phyloP scores from a whole-genome alignment of 2,329 filamentous ascomycete genomes.

The Claviceps sp. region DNA sequence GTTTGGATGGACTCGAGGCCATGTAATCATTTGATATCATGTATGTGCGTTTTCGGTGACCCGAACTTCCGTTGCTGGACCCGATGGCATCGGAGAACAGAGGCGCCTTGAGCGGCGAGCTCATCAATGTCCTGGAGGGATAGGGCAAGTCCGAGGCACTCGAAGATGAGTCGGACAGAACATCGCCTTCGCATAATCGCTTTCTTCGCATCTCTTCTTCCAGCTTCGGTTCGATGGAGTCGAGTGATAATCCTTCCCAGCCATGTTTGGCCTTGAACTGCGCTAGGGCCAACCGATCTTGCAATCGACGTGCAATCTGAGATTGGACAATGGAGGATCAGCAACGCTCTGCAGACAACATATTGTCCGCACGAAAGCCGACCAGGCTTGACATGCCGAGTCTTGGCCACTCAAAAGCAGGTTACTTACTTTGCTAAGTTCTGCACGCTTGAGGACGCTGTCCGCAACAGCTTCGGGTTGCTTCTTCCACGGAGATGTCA shows the following conservation, averaged over 20 bases:
- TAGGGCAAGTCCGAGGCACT: conserved; percentile 67
- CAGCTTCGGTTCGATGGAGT: conserved; percentile 71
- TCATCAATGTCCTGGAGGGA: conserved; percentile 56
- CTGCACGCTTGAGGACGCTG: conserved; percentile 57
- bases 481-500: conserved; percentile 49
- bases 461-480: conserved; percentile 52
- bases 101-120: conserved; percentile 70
- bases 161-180: conserved; percentile 76
- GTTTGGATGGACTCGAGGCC: conserved; percentile 49
- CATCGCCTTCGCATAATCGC: conserved; percentile 55
- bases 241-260: conserved; percentile 80
- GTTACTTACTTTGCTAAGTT: conserved; percentile 59
- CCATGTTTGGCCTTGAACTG: conserved; percentile 96
- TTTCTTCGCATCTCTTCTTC: conserved; percentile 67
- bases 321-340: not conserved
- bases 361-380: not conserved
- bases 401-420: not conserved
- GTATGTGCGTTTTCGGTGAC: conserved; percentile 51
- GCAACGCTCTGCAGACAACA: not conserved
- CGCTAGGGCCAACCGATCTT: conserved; percentile 87
- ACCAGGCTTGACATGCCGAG: not conserved
- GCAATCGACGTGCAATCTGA: conserved; percentile 83
- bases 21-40: conserved; percentile 42
- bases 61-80: conserved; percentile 53
- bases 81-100: conserved; percentile 75